A percentile compares a stretch with the other conserved stretches of the same genome.
Conservation (phyloP, 2,329 filamentous ascomycete genomes). For the Teratosphaeria destructans region DNA sequence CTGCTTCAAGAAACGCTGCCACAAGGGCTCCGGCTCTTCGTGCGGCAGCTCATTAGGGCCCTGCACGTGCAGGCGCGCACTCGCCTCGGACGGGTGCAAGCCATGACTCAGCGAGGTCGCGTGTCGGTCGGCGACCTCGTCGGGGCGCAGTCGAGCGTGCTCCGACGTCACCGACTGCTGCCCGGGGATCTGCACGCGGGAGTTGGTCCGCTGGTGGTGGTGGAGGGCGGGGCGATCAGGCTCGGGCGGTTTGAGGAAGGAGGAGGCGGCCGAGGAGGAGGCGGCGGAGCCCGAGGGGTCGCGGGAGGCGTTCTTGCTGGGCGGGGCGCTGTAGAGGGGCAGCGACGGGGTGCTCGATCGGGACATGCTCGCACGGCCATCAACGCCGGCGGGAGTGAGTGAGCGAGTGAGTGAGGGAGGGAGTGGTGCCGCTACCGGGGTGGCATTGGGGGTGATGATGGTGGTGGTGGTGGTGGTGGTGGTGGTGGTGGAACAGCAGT, state of each 20-base stretch:
- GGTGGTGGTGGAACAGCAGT: background rate
- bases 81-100: slow-evolving; percentile 69
- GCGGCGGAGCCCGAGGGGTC: slow-evolving; percentile 3
- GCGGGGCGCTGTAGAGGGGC: slow-evolving; percentile 40
- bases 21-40: slow-evolving; percentile 85
- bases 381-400: slow-evolving; percentile 6
- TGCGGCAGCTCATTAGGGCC: slow-evolving; percentile 92
- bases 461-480: background rate
- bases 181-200: slow-evolving; percentile 21
- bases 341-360: slow-evolving; percentile 48
- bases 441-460: background rate
- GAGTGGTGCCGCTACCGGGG: background rate
- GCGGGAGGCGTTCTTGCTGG: slow-evolving; percentile 7
- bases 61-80: slow-evolving; percentile 66
- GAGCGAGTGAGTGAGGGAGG: background rate
- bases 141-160: slow-evolving; percentile 58
- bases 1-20: slow-evolving; percentile 90
- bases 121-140: slow-evolving; percentile 67
- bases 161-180: slow-evolving; percentile 36
- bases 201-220: slow-evolving; percentile 19
- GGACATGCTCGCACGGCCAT: slow-evolving; percentile 51
- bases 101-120: slow-evolving; percentile 76
- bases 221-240: slow-evolving; percentile 6
- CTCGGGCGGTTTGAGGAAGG: slow-evolving; percentile 36
- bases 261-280: slow-evolving; percentile 20